These are phyloP conservation scores for Aphanomyces stellatus DNA, from an alignment of 352 stramenopile species.

Conservation along the genomic window DNA sequence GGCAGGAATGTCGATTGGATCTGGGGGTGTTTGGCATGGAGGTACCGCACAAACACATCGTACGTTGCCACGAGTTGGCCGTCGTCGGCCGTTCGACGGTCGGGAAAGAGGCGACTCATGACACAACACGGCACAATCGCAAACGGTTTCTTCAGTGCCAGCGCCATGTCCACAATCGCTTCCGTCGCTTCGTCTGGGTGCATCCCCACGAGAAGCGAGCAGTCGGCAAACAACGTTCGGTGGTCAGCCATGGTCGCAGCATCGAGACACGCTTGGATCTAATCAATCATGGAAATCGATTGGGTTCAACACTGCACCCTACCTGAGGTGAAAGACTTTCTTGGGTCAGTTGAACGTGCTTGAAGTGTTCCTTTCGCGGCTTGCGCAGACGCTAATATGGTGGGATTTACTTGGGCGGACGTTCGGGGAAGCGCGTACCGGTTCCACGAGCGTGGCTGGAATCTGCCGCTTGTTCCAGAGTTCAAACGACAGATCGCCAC, in stretches of 20 bases:
- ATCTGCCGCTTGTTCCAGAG: constrained; percentile 76
- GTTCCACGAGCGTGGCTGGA: constrained; percentile 67
- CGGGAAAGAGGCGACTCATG: constrained; percentile 87
- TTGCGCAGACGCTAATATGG: constrained; percentile 52
- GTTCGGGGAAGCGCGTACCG: constrained; percentile 35
- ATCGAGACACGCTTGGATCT: constrained; percentile 53
- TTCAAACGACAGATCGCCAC: constrained; percentile 75
- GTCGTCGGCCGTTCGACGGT: constrained; percentile 32
- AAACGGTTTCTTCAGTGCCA: constrained; percentile 88
- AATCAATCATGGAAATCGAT: background rate
- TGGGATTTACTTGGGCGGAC: constrained; percentile 14
- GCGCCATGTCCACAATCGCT: constrained; percentile 87
- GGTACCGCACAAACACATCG: constrained; percentile 68
- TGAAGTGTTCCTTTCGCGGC: constrained; percentile 57
- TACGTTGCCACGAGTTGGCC: constrained; percentile 61
- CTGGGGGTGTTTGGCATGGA: constrained; percentile 50
- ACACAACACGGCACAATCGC: constrained; percentile 96
- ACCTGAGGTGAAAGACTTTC: background rate
- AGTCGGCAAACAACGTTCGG: constrained; percentile 46
- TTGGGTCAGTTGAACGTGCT: constrained; percentile 37
- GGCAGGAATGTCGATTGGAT: constrained; percentile 59
- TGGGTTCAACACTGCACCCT: constrained; percentile 6
- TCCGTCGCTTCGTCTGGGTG: constrained; percentile 94
- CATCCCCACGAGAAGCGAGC: constrained; percentile 87
- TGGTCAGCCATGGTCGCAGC: constrained; percentile 40